Conservation (phyloP, 2,329 filamentous ascomycete genomes). For the Ilyonectria mors-panacis region DNA sequence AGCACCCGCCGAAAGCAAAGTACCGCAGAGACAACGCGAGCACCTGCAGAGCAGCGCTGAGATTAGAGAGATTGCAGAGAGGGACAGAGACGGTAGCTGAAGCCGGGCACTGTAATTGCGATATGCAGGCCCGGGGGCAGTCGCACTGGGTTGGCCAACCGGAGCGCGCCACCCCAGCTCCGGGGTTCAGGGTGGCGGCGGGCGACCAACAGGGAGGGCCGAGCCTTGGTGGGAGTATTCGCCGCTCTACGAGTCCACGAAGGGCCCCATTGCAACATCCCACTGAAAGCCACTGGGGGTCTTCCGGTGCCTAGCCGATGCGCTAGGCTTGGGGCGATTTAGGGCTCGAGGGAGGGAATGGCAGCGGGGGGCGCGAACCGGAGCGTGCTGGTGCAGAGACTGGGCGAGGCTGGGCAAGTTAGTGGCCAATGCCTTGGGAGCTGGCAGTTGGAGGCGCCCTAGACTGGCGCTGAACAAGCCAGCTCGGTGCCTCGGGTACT, state of each 20-base stretch:
- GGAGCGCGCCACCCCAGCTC: constrained; percentile 13
- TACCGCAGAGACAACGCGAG: constrained; percentile 1
- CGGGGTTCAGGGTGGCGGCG: constrained; percentile 19
- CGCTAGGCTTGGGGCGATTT: constrained; percentile 16
- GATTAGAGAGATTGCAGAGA: constrained; percentile 22
- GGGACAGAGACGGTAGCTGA: constrained; percentile 6
- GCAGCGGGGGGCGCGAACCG: constrained; percentile 18
- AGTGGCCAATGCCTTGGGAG: constrained; percentile 11
- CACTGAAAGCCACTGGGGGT: constrained; percentile 18
- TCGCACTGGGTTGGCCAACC: constrained; percentile 35
- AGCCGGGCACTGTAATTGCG: constrained; percentile 42
- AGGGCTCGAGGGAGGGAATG: constrained; percentile 6
- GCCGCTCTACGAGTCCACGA: constrained; percentile 16
- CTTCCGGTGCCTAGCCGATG: constrained; percentile 8
- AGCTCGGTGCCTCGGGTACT: background rate
- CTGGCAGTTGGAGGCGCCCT: constrained; percentile 14
- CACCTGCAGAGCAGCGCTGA: constrained; percentile 9
- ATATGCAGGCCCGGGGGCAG: constrained; percentile 45
- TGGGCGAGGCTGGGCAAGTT: constrained; percentile 10
- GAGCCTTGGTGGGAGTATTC: background rate
- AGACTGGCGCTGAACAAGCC: constrained; percentile 7
- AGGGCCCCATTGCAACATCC: constrained; percentile 20
- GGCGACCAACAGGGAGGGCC: background rate
- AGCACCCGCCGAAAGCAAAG: background rate
- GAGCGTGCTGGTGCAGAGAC: constrained; percentile 5